Evolutionary conservation across 305 asterid genomes (phyloP), one percentile per base, ranked within the genome.

Genomic region (Andrographis paniculata): DNA sequence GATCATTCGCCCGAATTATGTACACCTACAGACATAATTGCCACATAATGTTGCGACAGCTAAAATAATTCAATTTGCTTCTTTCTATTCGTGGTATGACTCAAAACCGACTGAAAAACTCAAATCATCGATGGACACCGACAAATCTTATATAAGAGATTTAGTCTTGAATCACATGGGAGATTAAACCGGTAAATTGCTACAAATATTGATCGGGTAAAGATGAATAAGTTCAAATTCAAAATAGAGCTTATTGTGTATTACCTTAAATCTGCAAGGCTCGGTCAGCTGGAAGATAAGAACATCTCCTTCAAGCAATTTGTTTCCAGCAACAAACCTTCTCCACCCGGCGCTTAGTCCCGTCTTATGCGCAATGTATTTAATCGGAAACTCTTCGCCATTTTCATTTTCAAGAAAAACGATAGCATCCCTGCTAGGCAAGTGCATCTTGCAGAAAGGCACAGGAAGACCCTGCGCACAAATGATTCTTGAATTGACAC

Each of bases 271-370:
- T 56, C 61, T 69, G 73, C 75, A 71, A 52, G 91, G 79, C 24
- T 24, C 80, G 27, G 59, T 43, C 33, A 85, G 67, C 55, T 82
- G 95, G 42, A 13, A 37, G 42, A 37, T 37, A 17, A 37, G 17
- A 69, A 82, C 94, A 52, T 89, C 98, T 52, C 98, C 98, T 65
- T 82, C 94, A 14, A 89, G 68, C 69, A 85, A 67, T 55, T 77
- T 85, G 68, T 71, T 87, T 33, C 85, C 93, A 65, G 79, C 63
- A 51, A 75, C 93, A 64, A 79, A 89, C 72, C 77, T 85, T 56
- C 98, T 78, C 98, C 98, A 89, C 41, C 98, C 98, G 14, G 95
- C 98, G 66, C 98, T 89, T 18, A 89, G 74, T 46, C 98, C 98
- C 0, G 98, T 80, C 79, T 85, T 85, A 54, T 78, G 72, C 21